A percentile compares a stretch with the other conserved stretches of the same genome.
phyloP scores from a whole-genome alignment of 169 alveolate genomes.

The Eimeria necatrix region DNA sequence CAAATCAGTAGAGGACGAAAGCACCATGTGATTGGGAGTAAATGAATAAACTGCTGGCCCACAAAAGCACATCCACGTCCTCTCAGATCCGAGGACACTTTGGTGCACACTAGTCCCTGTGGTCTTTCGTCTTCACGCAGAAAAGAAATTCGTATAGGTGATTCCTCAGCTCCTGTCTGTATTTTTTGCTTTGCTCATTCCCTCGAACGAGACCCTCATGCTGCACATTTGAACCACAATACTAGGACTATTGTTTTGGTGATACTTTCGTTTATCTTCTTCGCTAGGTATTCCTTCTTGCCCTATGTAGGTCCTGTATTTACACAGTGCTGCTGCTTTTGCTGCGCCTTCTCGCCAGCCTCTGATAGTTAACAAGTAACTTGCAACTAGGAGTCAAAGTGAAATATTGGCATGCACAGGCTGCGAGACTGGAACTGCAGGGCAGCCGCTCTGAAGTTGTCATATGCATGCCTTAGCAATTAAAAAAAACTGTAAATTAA shows the following conservation, averaged over 20 bases:
- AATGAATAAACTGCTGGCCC: background rate
- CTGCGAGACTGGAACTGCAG: background rate
- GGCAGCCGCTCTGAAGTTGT: background rate
- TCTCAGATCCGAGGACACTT: background rate
- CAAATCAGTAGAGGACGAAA: background rate
- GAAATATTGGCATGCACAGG: background rate
- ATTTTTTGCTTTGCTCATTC: background rate
- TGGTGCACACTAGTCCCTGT: constrained; percentile 23
- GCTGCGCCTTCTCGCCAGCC: background rate
- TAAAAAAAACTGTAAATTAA: background rate
- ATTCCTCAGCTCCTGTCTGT: background rate
- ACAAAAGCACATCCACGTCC: too few species aligned
- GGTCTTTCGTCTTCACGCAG: background rate
- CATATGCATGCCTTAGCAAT: background rate
- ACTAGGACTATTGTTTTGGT: background rate
- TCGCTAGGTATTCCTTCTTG: background rate
- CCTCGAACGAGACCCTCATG: background rate
- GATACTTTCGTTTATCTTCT: background rate
- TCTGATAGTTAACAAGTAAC: background rate
- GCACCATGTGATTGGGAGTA: background rate
- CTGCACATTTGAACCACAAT: background rate
- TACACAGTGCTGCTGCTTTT: background rate
- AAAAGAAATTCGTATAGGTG: background rate
- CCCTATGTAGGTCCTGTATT: background rate
- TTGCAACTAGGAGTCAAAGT: background rate